Evolutionary conservation across 345 rosid genomes (phyloP).

Genomic region (Euphorbia pulcherrima): DNA sequence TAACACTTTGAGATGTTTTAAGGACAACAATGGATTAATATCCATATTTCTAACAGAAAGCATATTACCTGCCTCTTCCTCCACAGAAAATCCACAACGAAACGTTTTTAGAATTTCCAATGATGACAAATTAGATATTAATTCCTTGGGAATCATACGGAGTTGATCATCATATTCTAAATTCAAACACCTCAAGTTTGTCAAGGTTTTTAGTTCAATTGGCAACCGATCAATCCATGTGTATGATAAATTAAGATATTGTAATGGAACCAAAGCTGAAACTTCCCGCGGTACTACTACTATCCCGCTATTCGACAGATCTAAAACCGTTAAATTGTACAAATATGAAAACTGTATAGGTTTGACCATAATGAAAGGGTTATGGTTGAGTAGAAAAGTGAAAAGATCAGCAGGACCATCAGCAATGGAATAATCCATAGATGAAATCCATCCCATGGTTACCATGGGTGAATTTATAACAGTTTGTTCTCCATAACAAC

Average conservation of each 20-base stretch:
- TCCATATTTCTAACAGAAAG: not conserved
- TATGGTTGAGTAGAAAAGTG: not conserved
- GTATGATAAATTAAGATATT: not conserved
- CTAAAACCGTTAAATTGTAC: not conserved
- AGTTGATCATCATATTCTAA: not conserved
- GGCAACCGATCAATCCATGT: not conserved
- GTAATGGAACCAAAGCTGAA: not conserved
- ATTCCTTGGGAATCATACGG: not conserved
- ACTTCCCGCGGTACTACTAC: not conserved
- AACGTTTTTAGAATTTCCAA: not conserved
- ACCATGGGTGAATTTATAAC: too few species aligned
- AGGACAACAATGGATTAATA: not conserved
- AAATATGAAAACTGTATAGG: too few species aligned
- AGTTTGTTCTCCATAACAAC: too few species aligned
- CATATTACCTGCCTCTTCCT: not conserved
- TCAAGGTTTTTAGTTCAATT: not conserved
- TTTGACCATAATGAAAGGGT: not conserved
- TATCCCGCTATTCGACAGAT: not conserved
- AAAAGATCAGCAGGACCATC: not conserved
- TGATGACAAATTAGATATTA: not conserved
- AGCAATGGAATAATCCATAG: not conserved
- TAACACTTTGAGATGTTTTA: not conserved
- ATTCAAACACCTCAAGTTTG: not conserved
- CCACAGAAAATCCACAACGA: not conserved
- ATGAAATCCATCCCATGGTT: not conserved